A percentile compares a stretch with the other conserved stretches of the same genome.
Evolutionary conservation across 2,329 filamentous ascomycete genomes (phyloP).

Genomic region (Samsoniella hepiali): DNA sequence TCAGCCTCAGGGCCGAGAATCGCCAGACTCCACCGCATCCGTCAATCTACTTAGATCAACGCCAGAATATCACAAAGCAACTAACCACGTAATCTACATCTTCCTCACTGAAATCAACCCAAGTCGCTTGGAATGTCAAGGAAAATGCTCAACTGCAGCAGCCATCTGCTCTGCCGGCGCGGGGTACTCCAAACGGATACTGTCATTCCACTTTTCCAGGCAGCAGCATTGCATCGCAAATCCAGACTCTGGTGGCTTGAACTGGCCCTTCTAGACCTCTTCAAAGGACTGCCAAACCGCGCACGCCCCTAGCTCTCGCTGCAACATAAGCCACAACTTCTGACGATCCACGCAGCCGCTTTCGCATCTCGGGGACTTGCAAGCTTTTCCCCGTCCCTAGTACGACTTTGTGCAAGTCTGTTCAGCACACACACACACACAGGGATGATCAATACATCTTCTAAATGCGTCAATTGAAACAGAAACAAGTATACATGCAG

Average conservation of each 20-base stretch:
- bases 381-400: background rate
- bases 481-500: conserved; percentile 8
- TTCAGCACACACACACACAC: background rate
- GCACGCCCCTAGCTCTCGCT: background rate
- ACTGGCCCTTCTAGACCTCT: background rate
- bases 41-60: background rate
- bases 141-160: background rate
- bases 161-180: no score
- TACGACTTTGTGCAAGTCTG: background rate
- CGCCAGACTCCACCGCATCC: background rate
- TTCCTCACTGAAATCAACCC: no score
- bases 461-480: background rate
- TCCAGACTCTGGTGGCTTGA: background rate
- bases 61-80: background rate
- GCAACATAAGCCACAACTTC: background rate
- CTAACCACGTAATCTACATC: no score
- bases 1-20: background rate
- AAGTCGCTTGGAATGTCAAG: no score
- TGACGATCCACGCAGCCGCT: no score
- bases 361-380: background rate
- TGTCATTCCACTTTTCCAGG: conserved; percentile 8
- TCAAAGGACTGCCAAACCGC: background rate
- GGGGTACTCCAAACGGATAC: background rate
- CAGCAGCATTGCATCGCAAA: conserved; percentile 4
- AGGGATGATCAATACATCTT: background rate